Conservation (phyloP, 768 basidiomycete genomes). For the Tricholoma sp. region DNA sequence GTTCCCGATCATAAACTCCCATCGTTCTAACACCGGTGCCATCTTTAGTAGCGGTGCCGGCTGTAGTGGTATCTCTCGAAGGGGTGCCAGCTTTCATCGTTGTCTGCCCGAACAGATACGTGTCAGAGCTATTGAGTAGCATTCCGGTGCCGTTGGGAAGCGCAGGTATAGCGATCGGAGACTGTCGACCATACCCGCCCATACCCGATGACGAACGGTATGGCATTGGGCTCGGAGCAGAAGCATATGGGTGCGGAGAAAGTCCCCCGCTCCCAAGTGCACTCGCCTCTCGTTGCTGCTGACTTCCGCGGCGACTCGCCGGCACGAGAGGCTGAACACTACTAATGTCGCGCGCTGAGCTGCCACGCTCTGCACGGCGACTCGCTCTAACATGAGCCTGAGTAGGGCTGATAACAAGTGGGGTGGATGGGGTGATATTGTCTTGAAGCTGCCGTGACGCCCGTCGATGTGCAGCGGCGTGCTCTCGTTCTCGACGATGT, state of each 20-base stretch:
- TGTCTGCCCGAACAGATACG: constrained; percentile 59
- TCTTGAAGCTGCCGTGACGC: constrained; percentile 54
- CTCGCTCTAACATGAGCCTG: constrained; percentile 61
- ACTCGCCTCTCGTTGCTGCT: constrained; percentile 46
- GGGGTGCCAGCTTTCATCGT: constrained; percentile 46
- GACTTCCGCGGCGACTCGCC: constrained; percentile 62
- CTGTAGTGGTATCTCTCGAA: constrained; percentile 50
- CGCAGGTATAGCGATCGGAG: constrained; percentile 39
- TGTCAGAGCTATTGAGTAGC: constrained; percentile 57
- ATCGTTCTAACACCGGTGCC: constrained; percentile 41
- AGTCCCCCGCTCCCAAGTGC: constrained; percentile 36
- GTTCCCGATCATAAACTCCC: constrained; percentile 64
- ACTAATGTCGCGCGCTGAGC: constrained; percentile 47
- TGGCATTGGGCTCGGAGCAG: constrained; percentile 51
- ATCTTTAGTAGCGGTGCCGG: constrained; percentile 32
- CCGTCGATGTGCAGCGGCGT: constrained; percentile 46
- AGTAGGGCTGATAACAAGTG: constrained; percentile 60
- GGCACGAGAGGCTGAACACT: constrained; percentile 69
- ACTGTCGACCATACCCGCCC: constrained; percentile 52
- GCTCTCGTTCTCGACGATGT: constrained; percentile 52
- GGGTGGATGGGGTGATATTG: constrained; percentile 46
- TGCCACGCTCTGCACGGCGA: constrained; percentile 47
- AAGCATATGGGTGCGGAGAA: constrained; percentile 67
- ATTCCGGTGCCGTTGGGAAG: constrained; percentile 31
- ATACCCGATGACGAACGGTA: constrained; percentile 40